Conservation (phyloP, 441 rosid genomes). For the Gossypium gossypioides region DNA sequence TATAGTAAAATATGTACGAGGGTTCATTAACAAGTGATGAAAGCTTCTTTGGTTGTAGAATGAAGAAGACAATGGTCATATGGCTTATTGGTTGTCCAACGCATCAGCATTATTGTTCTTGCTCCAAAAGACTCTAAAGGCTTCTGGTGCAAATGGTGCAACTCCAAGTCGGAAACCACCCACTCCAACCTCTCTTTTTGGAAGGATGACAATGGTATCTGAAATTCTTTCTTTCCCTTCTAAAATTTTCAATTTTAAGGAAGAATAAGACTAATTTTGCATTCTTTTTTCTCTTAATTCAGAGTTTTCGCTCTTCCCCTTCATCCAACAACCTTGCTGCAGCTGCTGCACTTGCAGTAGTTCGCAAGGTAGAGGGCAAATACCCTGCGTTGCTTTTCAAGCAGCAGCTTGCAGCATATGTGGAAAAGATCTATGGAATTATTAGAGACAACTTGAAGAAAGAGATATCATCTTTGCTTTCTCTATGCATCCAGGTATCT, state of each 20-base stretch:
- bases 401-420: conserved; percentile 97
- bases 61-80: conserved; percentile 75
- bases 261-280: conserved; percentile 8
- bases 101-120: conserved; percentile 77
- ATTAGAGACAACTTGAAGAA: conserved; percentile 94
- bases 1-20: background rate
- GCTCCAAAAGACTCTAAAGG: conserved; percentile 78
- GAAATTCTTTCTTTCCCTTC: background rate
- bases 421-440: conserved; percentile 95
- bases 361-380: conserved; percentile 86
- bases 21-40: background rate
- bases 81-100: conserved; percentile 93
- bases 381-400: conserved; percentile 97
- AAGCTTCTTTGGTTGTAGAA: conserved; percentile 41
- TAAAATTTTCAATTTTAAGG: conserved; percentile 9
- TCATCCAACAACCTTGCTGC: conserved; percentile 67
- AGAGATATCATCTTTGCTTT: conserved; percentile 68
- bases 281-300: conserved; percentile 12
- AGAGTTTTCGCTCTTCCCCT: conserved; percentile 89
- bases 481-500: conserved; percentile 85
- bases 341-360: conserved; percentile 57
- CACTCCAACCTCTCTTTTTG: conserved; percentile 72
- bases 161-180: conserved; percentile 64
- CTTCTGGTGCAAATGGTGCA: conserved; percentile 50
- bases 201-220: conserved; percentile 88